A percentile compares a stretch with the other conserved stretches of the same genome.
phyloP scores from a whole-genome alignment of 768 basidiomycete genomes.

The Kwoniella bestiolae region DNA sequence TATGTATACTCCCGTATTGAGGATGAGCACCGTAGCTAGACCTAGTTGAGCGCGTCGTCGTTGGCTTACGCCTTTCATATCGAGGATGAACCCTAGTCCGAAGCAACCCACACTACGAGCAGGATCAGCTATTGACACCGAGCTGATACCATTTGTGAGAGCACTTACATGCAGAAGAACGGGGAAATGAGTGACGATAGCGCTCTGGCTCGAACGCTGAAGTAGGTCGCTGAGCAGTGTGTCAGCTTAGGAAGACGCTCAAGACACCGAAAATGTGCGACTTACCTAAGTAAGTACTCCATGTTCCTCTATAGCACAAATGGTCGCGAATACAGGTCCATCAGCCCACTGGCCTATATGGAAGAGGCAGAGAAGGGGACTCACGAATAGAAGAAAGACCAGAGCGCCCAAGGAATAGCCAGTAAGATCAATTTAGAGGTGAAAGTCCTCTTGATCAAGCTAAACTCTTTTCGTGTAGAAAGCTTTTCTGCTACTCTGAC shows the following conservation, averaged over 20 bases:
- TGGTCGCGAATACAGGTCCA: too few relatives aligned
- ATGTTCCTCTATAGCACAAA: conserved; percentile 22
- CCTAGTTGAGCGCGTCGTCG: conserved; percentile 6
- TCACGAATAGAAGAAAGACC: conserved; percentile 26
- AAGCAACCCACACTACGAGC: conserved; percentile 25
- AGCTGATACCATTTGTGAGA: too few relatives aligned
- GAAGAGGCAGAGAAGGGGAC: neutral
- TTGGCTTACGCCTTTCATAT: conserved; percentile 32
- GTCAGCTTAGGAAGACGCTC: too few relatives aligned
- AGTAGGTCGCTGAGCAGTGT: conserved; percentile 34
- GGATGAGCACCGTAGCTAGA: conserved; percentile 7
- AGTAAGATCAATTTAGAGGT: conserved; percentile 22
- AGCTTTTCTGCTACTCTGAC: conserved; percentile 27
- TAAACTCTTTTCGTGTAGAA: conserved; percentile 30
- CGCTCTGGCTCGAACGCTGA: conserved; percentile 35
- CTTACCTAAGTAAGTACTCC: conserved; percentile 35
- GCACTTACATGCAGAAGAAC: conserved; percentile 21
- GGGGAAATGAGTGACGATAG: conserved; percentile 46
- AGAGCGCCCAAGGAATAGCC: conserved; percentile 19
- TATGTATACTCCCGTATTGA: conserved; percentile 13
- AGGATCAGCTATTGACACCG: neutral
- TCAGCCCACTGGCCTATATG: neutral
- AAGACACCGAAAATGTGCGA: conserved; percentile 24
- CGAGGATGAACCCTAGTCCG: conserved; percentile 40
- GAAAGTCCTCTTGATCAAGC: conserved; percentile 14